Base-by-base conservation (phyloP, 192 early-diverging fungal species). In the Coemansia sp. region DNA sequence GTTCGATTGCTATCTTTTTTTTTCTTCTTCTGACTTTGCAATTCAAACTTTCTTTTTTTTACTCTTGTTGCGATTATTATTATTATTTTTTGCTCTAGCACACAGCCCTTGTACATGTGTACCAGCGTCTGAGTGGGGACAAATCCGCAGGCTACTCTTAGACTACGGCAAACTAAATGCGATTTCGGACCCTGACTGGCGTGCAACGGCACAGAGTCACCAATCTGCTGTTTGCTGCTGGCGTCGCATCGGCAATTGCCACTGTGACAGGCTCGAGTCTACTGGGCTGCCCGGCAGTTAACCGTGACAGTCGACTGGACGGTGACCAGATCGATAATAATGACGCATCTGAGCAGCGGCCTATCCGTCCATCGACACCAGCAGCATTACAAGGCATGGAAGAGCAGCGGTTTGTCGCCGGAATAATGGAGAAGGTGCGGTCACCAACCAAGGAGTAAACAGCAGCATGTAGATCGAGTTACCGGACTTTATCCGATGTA, bases 241-340 rank as follows among this genome's bases (percentile, higher is more conserved):
- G 81, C 9, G 81, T 76, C 1, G 67, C 62, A 14, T 78, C 81
- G 11, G 81, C 77, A 3, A 63, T 84, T 19, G 76, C 66, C 6
- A 84, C 81, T 0, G 81, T 84, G 19, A 84, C 77, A n/a, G 81
- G 76, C 5, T 73, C 81, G 17, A 84, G 66, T 60, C 26, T 84
- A 19, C 65, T 84, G 19, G 76, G 73, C n/a, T 84, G 81, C 53
- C 81, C 81, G 13, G 81, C 73, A n/a, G 81, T 76, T 8, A 68
- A 49, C 33, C 73, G 77, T n/a, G 68, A 78, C 13, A 73, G 62
- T 40, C 76, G 70, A 4, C 47, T 84, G 44, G 76, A 78, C 38
- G 67, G 57, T 63, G 66, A 70, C 28, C 39, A 66, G 23, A 37
- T 38, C 8, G 46, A 64, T 8, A 62, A 61, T 35, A 32, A 17